Evolutionary conservation across 2,329 filamentous ascomycete species (phyloP).

Genomic region (Aspergillus pseudonomiae): DNA sequence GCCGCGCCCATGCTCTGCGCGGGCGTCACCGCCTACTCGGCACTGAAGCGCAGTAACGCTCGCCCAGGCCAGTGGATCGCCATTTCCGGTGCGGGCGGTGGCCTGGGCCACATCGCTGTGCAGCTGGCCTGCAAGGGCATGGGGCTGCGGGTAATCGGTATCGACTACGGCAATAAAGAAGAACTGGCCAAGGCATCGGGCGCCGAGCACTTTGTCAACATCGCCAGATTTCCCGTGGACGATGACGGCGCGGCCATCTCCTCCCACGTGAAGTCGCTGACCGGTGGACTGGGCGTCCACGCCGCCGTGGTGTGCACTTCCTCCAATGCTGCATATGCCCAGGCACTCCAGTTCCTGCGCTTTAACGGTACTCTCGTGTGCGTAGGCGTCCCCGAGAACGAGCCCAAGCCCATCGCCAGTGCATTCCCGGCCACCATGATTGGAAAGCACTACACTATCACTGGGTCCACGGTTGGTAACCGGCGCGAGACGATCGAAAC

Average conservation of each 20-base stretch:
- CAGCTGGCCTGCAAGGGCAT: constrained; percentile 64
- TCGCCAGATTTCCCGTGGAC: constrained; percentile 54
- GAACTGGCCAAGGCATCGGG: constrained; percentile 61
- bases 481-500: constrained; percentile 54
- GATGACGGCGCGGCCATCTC: constrained; percentile 54
- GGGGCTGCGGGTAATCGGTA: constrained; percentile 65
- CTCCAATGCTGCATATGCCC: constrained; percentile 54
- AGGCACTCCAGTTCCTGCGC: constrained; percentile 51
- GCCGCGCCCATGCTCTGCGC: constrained; percentile 71
- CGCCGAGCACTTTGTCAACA: constrained; percentile 67
- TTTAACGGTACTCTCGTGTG: constrained; percentile 56
- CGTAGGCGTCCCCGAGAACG: constrained; percentile 55
- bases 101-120: constrained; percentile 65
- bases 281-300: constrained; percentile 62
- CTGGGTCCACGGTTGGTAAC: constrained; percentile 55
- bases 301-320: constrained; percentile 62
- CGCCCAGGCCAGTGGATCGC: constrained; percentile 64
- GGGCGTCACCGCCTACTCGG: constrained; percentile 68
- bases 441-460: constrained; percentile 47
- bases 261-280: constrained; percentile 59
- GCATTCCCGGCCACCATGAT: constrained; percentile 49
- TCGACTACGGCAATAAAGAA: constrained; percentile 66
- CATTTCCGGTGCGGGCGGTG: constrained; percentile 63
- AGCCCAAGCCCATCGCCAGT: constrained; percentile 47
- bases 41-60: constrained; percentile 63